Base-by-base conservation (phyloP, 2,329 filamentous ascomycete species). In the Trichoderma atroviride region DNA sequence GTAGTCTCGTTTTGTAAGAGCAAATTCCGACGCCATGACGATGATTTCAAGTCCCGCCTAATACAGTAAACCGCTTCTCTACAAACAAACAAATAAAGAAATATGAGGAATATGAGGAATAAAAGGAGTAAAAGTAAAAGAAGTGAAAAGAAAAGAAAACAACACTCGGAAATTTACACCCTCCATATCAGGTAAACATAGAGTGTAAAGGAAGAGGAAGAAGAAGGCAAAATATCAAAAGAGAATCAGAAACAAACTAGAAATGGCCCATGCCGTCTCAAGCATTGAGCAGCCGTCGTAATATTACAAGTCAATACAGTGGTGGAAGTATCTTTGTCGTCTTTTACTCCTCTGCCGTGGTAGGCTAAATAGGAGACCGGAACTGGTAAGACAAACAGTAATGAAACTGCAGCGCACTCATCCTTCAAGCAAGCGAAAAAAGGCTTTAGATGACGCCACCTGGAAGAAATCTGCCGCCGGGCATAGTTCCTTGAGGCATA, bases 401-500 rank as follows among this genome's bases (percentile, higher is more conserved):
- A 22, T 58, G 27, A 68, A 62, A 66, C 4, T 55, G 57, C 50
- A 63, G 52, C 33, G 43, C 24, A 50, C 58, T 43, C 60, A 65
- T 22, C 19, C 19, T 43, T 47, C 53, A 37, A 50, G 56, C 33
- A 47, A 47, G 13, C 24, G 9, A n/a, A 24, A 40, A n/a, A 24
- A 40, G 31, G n/a, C 10, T 27, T 79, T 74, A 85, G 70, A 85
- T 84, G 82, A 85, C 83, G 62, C 83, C 83, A 27, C 83, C 83
- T 0, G 83, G 80, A 70, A 81, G 80, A 70, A 81, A 69, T 66
- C 71, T 76, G 66, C 76, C 75, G 59, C 72, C 75, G n/a, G 76
- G 72, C 59, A 79, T 74, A 67, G 72, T 73, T 74, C 72, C 73
- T 70, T 66, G 72, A 50, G 75, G 76, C 71, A 75, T 59, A 50